Percentiles rank a stretch among this genome's conserved stretches.
These are phyloP conservation scores for Fusarium scirpi DNA, from an alignment of 2,329 filamentous ascomycete genomes.

Conservation along the genomic window DNA sequence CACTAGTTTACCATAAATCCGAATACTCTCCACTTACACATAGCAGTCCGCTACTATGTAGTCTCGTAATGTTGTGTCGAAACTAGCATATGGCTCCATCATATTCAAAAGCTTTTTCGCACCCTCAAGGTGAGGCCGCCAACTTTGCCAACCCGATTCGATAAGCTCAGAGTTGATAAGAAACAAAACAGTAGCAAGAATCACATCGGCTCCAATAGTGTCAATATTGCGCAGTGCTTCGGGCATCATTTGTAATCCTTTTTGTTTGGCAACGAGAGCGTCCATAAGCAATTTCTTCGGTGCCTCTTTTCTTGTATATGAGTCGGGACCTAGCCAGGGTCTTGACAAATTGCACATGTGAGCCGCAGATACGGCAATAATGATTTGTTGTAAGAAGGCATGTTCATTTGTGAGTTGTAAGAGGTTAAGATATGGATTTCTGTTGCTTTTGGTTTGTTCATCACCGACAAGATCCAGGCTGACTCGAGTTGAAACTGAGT, in stretches of 20 bases:
- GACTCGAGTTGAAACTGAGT: conserved; percentile 58
- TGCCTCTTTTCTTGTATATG: conserved; percentile 51
- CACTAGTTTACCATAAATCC: background rate
- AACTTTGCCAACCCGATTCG: conserved; percentile 60
- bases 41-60: conserved; percentile 62
- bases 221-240: conserved; percentile 54
- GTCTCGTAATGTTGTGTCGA: conserved; percentile 54
- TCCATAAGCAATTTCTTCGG: conserved; percentile 52
- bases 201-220: conserved; percentile 53
- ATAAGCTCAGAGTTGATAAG: conserved; percentile 63
- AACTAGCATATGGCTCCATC: conserved; percentile 50
- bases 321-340: conserved; percentile 28
- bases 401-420: conserved; percentile 55
- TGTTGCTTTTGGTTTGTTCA: conserved; percentile 54
- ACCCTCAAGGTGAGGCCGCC: conserved; percentile 60
- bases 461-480: conserved; percentile 64
- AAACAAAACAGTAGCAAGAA: conserved; percentile 61
- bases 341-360: conserved; percentile 57
- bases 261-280: conserved; percentile 59
- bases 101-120: conserved; percentile 57
- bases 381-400: conserved; percentile 58
- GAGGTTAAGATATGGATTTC: conserved; percentile 60
- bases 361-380: conserved; percentile 61
- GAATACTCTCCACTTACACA: conserved; percentile 49
- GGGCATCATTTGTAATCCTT: conserved; percentile 56